These are phyloP conservation scores for Phytophthora pseudosyringae DNA, from an alignment of 352 stramenopile genomes.

Conservation along the genomic window DNA sequence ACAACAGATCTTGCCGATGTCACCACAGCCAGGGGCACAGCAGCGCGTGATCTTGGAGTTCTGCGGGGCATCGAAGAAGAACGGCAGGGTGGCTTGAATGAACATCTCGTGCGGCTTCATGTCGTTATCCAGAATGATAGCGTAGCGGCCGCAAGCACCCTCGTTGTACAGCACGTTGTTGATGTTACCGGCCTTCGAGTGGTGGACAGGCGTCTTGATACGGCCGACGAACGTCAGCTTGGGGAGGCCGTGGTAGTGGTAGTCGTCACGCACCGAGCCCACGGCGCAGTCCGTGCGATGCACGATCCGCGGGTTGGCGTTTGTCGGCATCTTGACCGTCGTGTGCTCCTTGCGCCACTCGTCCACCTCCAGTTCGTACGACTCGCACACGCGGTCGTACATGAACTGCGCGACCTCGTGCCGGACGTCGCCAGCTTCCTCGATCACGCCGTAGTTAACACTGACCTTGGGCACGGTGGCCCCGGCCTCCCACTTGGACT, in stretches of 20 bases:
- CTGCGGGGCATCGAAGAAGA: conserved; percentile 74
- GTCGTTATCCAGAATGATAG: conserved; percentile 84
- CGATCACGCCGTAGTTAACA: conserved; percentile 73
- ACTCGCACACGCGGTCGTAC: conserved; percentile 74
- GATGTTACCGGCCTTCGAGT: conserved; percentile 83
- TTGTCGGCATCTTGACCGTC: conserved; percentile 69
- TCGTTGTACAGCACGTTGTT: conserved; percentile 89
- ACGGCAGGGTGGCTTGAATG: conserved; percentile 69
- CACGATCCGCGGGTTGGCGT: conserved; percentile 53
- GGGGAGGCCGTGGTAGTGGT: conserved; percentile 65
- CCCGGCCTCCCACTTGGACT: conserved; percentile 66
- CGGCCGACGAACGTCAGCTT: conserved; percentile 70
- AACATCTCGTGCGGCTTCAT: conserved; percentile 87
- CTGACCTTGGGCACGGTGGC: conserved; percentile 58
- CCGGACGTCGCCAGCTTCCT: conserved; percentile 74
- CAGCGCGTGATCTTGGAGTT: conserved; percentile 75
- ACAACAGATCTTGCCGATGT: conserved; percentile 82
- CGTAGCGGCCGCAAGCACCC: conserved; percentile 67
- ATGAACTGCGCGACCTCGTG: conserved; percentile 81
- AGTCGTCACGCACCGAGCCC: conserved; percentile 73
- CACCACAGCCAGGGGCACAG: conserved; percentile 61
- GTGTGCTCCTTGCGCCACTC: conserved; percentile 79
- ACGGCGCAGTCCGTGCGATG: conserved; percentile 62
- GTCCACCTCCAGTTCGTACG: conserved; percentile 72
- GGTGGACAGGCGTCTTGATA: conserved; percentile 75